Conservation (phyloP, 2,329 filamentous ascomycete genomes). For the Apiospora marii region DNA sequence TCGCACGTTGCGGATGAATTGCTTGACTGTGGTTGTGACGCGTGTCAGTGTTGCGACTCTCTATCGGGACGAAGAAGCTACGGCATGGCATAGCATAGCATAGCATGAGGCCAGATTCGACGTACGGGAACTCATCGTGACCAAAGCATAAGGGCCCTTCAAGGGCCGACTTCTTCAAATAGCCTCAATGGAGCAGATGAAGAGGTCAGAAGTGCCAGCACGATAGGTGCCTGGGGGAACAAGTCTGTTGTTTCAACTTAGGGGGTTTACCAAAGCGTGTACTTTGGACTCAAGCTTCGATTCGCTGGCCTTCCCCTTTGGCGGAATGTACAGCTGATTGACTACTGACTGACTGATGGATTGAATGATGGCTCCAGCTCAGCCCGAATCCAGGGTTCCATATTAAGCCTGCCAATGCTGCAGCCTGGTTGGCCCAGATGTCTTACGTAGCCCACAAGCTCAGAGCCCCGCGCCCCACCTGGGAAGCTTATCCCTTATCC, state of each 20-base stretch:
- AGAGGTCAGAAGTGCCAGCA: conserved; percentile 17
- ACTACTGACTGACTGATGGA: background rate
- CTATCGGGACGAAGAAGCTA: background rate
- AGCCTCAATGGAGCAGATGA: conserved; percentile 22
- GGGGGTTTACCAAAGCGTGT: background rate
- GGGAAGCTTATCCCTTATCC: conserved; percentile 7
- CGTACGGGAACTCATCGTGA: conserved; percentile 32
- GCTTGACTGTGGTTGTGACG: conserved; percentile 77
- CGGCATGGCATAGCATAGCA: background rate
- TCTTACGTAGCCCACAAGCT: background rate
- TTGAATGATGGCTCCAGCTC: conserved; percentile 12
- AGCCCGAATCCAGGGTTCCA: conserved; percentile 1
- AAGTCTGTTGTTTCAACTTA: background rate
- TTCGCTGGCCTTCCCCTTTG: conserved; percentile 14
- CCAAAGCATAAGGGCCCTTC: conserved; percentile 27
- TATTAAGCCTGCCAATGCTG: background rate
- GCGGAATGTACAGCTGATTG: conserved; percentile 20
- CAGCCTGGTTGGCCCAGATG: conserved; percentile 15
- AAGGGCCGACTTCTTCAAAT: conserved; percentile 27
- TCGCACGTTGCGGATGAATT: conserved; percentile 99
- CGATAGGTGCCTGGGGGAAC: background rate
- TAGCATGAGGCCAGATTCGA: conserved; percentile 20
- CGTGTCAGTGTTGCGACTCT: conserved; percentile 26
- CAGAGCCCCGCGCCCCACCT: conserved; percentile 8
- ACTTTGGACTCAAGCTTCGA: conserved; percentile 15